These are phyloP conservation scores for Rhodotorula babjevae DNA, from an alignment of 768 basidiomycete species.

Conservation along the genomic window DNA sequence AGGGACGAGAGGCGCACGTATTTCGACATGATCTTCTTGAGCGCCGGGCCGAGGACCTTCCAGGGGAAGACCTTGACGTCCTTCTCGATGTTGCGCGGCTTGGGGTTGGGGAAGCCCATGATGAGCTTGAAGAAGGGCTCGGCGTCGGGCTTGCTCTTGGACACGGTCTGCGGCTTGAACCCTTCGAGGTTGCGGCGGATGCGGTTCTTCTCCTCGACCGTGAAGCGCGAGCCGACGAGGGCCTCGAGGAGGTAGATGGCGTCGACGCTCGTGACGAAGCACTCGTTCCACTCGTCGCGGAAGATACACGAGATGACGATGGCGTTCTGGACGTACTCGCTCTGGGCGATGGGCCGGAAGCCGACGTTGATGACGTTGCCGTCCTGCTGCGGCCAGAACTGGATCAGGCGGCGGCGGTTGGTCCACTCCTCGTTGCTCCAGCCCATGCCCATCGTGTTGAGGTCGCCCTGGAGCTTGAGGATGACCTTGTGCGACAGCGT, in stretches of 20 bases:
- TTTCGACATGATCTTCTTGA: slow-evolving; percentile 53
- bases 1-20: slow-evolving; percentile 45
- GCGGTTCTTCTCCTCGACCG: slow-evolving; percentile 93
- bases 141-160: slow-evolving; percentile 72
- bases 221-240: slow-evolving; percentile 67
- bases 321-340: slow-evolving; percentile 67
- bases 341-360: slow-evolving; percentile 68
- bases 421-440: slow-evolving; percentile 60
- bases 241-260: slow-evolving; percentile 88
- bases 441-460: slow-evolving; percentile 50
- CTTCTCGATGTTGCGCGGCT: slow-evolving; percentile 95
- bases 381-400: slow-evolving; percentile 72
- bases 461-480: slow-evolving; percentile 47
- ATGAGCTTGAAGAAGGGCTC: slow-evolving; percentile 90
- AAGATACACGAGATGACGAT: slow-evolving; percentile 94
- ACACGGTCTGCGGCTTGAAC: slow-evolving; percentile 80
- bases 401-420: slow-evolving; percentile 74
- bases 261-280: slow-evolving; percentile 90
- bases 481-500: slow-evolving; percentile 36
- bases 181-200: slow-evolving; percentile 92
- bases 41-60: slow-evolving; percentile 49
- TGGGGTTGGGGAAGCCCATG: slow-evolving; percentile 90
- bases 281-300: slow-evolving; percentile 67
- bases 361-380: slow-evolving; percentile 70
- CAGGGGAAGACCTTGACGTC: slow-evolving; percentile 63